These are phyloP conservation scores for Saccharomycopsis synnaedendra DNA, from an alignment of 805 yeast genomes.

Conservation along the genomic window DNA sequence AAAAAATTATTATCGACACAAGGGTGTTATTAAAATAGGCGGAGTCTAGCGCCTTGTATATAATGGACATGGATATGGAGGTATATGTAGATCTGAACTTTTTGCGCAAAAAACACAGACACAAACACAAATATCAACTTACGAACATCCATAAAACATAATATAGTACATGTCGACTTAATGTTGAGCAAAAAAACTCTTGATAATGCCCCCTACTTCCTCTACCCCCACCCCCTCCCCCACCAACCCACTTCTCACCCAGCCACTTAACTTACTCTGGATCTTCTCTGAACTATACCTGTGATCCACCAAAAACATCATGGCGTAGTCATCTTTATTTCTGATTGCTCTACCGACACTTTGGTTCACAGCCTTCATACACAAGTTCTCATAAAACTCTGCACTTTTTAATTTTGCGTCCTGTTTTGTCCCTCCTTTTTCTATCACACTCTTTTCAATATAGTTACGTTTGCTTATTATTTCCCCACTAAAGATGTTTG, in stretches of 20 bases:
- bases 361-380: conserved; percentile 88
- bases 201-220: background rate
- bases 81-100: no score
- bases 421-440: conserved; percentile 33
- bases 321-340: conserved; percentile 71
- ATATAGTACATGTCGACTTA: no score
- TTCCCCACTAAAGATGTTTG: conserved; percentile 76
- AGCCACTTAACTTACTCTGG: conserved; percentile 51
- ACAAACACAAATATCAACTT: no score
- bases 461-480: conserved; percentile 58
- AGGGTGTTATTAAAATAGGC: no score
- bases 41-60: no score
- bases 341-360: conserved; percentile 88
- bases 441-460: conserved; percentile 41
- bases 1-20: no score
- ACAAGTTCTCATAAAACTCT: conserved; percentile 66
- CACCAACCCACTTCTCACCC: conserved; percentile 48
- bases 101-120: no score
- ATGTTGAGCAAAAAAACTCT: background rate
- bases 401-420: conserved; percentile 38
- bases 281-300: conserved; percentile 41
- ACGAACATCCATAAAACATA: no score
- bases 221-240: background rate
- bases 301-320: conserved; percentile 58
- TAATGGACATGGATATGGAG: no score